These are phyloP conservation scores for Exophiala dermatitidis DNA, from an alignment of 2,329 filamentous ascomycete species.

Conservation along the genomic window DNA sequence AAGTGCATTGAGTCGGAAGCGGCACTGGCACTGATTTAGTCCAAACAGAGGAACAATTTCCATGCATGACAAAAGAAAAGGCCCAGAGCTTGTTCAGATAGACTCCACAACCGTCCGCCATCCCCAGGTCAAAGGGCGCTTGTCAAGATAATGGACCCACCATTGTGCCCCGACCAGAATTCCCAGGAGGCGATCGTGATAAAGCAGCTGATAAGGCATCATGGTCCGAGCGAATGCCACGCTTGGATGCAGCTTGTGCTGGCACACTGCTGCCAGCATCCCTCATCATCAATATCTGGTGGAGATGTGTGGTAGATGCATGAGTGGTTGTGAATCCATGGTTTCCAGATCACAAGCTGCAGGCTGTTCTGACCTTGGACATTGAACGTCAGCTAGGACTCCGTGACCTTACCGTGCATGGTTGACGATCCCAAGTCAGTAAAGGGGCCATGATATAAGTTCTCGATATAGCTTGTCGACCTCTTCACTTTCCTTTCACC, in stretches of 20 bases:
- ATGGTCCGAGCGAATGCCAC: conserved; percentile 7
- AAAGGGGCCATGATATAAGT: conserved; percentile 4
- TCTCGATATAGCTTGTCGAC: not conserved
- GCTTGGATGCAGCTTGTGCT: conserved; percentile 1
- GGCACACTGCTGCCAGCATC: conserved; percentile 4
- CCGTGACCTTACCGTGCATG: conserved; percentile 4
- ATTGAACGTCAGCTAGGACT: not conserved
- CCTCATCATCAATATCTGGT: conserved; percentile 10
- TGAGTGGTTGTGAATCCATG: conserved; percentile 2
- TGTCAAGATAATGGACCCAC: conserved; percentile 3
- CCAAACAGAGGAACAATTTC: conserved; percentile 42
- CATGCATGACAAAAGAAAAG: conserved; percentile 27
- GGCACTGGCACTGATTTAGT: conserved; percentile 27
- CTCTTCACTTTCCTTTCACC: not conserved
- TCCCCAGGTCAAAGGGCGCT: conserved; percentile 15
- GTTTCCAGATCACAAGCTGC: not conserved
- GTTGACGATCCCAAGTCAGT: conserved; percentile 3
- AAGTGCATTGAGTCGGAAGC: conserved; percentile 2
- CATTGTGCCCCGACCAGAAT: conserved; percentile 6
- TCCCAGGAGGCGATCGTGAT: conserved; percentile 21
- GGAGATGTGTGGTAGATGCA: conserved; percentile 5
- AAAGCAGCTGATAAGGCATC: conserved; percentile 17
- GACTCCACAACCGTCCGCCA: conserved; percentile 10
- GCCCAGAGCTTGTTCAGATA: conserved; percentile 1
- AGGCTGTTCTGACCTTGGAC: not conserved